phyloP scores from a whole-genome alignment of 768 basidiomycete genomes.

The Boletus coccyginus region DNA sequence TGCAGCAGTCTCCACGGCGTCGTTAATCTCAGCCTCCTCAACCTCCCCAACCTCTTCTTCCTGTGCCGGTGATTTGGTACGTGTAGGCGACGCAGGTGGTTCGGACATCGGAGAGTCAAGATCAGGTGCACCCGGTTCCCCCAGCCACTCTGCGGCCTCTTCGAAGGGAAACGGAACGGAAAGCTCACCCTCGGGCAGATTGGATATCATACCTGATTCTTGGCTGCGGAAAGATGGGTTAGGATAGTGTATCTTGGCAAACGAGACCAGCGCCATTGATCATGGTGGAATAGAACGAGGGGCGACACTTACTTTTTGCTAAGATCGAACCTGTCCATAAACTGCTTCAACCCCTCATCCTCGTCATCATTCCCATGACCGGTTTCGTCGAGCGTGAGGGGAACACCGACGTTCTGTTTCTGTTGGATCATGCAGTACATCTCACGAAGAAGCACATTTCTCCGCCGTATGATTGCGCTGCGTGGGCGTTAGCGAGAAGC shows the following conservation, averaged over 20 bases:
- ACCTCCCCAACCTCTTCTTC: slow-evolving; percentile 26
- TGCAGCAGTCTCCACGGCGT: slow-evolving; percentile 3
- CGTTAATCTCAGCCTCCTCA: slow-evolving; percentile 24
- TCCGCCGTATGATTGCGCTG: slow-evolving; percentile 60
- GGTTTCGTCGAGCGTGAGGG: slow-evolving; percentile 38
- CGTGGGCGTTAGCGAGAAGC: background rate
- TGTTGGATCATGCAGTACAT: slow-evolving; percentile 66
- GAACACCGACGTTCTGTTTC: slow-evolving; percentile 44
- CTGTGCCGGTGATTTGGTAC: slow-evolving; percentile 19
- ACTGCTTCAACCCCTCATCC: slow-evolving; percentile 43
- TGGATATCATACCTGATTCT: slow-evolving; percentile 40
- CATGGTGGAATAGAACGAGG: background rate
- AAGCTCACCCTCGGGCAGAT: slow-evolving; percentile 35
- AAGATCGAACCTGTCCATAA: slow-evolving; percentile 58
- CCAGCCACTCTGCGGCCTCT: slow-evolving; percentile 5
- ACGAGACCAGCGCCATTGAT: slow-evolving; percentile 1
- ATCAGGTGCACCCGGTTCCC: slow-evolving; percentile 16
- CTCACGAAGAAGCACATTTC: slow-evolving; percentile 69
- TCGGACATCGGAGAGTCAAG: slow-evolving; percentile 34
- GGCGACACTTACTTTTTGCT: slow-evolving; percentile 42
- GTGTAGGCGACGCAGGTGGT: slow-evolving; percentile 29
- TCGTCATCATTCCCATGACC: slow-evolving; percentile 29
- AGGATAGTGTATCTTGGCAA: slow-evolving; percentile 4
- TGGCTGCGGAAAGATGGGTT: slow-evolving; percentile 29
- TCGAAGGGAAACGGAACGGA: slow-evolving; percentile 18